Evolutionary conservation across 441 rosid species (phyloP), one percentile per base, ranked within the genome.

Genomic region (Gossypium trilobum): DNA sequence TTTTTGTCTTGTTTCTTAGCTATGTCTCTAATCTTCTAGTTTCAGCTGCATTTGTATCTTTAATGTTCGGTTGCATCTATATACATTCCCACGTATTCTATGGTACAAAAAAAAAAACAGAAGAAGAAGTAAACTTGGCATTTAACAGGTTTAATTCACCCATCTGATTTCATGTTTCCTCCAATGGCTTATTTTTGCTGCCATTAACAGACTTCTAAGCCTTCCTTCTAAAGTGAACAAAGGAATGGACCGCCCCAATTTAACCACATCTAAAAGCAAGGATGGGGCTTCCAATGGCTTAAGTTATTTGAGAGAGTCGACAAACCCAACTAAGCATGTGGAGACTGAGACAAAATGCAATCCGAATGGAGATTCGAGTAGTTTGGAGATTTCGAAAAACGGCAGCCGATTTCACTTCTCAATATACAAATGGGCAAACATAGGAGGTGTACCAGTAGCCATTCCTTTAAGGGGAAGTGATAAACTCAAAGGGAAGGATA

Each of bases 341-440:
- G 86, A 75, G 70, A 25, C 59, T 23, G 81, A 70, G 39, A 65
- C 39, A 65, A 73, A 70, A 33, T 67, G 70, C 51, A 67, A 70
- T 14, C 5, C 63, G 29, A 64, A 70, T 36, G 80, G 73, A 55
- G 78, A 82, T 66, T 73, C 73, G 11, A 65, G 33, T 70, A 8
- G 51, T 73, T 69, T 84, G 44, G 62, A 77, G 71, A 79, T 62
- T 68, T 31, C 46, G 46, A 70, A 66, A 20, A 77, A 67, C 7
- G 51, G 76, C 31, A 76, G 74, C 77, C 85, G 83, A 27, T 92
- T 91, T 83, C 97, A 91, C 79, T 91, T 95, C 83, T 95, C 99
- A 1, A 92, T 95, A 59, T 95, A 88, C 83, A 95, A 88, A 80
- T 95, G 99, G 98, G 96, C 91, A 59, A 84, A 89, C 81, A 85